Evolutionary conservation across 345 rosid species (phyloP), one percentile per base, ranked within the genome.

Genomic region (Arabis hirsuta): DNA sequence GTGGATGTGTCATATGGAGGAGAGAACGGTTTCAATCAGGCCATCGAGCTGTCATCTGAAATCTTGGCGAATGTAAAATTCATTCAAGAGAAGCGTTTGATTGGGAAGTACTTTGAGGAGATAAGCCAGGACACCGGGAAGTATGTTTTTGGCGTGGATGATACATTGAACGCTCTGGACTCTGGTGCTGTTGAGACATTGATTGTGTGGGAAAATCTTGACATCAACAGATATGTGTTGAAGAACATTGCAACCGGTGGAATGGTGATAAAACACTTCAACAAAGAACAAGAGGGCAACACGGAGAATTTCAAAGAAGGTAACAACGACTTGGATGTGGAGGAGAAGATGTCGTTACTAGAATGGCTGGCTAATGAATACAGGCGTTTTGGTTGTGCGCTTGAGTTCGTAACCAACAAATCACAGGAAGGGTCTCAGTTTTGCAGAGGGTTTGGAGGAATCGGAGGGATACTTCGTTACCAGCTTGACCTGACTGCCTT

Each of bases 1-100:
- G 89, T 86, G 65, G 94, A 88, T 78, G 91, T 88, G 50, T 88
- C 94, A n/a, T 86, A 88, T 59, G 91, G 94, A 10, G 57, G 57
- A 53, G 57, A 53, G 3, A 26, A 27, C 14, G 57, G 36, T 1
- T 53, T 53, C 57, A 53, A 26, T 53, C 36, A 53, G 14, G 57
- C 57, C 12, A 86, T 88, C 19, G 91, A 86, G 73, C 55, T 88
- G 67, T 88, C 94, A 5, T 79, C 91, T 3, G 94, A 88, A 80
- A 83, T 88, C 36, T 80, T 88, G 14, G 80, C 91, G 27, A 86
- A 88, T 81, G 94, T 86, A 27, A 88, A 88, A 78, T 88, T 86
- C 77, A 88, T 53, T 26, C 57, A 26, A 6, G 57, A 53, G 34
- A 26, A 27, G 57, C 36, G 57, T 11, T 12, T 26, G 38, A 53